Percentiles rank a stretch among this genome's conserved stretches.
phyloP scores from a whole-genome alignment of 2,329 filamentous ascomycete genomes.

The Clonostachys chloroleuca region DNA sequence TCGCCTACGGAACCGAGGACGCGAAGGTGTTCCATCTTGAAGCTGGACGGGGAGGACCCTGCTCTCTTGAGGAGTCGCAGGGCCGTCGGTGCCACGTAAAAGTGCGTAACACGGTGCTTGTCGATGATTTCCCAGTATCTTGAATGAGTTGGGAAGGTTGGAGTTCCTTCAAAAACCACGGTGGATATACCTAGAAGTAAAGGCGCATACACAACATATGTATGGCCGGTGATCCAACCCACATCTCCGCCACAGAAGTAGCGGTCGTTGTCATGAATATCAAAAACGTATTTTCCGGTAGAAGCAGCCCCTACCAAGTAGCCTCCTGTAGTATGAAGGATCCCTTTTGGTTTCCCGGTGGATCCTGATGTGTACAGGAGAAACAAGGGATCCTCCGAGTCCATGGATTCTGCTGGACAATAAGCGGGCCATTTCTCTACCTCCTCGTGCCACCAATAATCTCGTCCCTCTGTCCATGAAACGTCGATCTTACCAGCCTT shows the following conservation, averaged over 20 bases:
- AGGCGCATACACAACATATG: conserved; percentile 96
- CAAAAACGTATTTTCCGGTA: conserved; percentile 98
- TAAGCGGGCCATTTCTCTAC: conserved; percentile 94
- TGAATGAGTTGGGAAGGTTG: conserved; percentile 95
- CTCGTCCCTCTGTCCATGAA: conserved; percentile 83
- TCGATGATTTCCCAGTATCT: conserved; percentile 99
- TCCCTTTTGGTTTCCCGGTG: conserved; percentile 97
- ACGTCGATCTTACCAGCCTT: conserved; percentile 93
- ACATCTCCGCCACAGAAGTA: conserved; percentile 99
- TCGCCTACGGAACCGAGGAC: conserved; percentile 96
- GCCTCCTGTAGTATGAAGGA: conserved; percentile 94
- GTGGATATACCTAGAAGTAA: conserved; percentile 89
- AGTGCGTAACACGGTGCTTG: conserved; percentile 92
- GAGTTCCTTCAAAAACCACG: conserved; percentile 96
- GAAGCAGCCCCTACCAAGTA: conserved; percentile 91
- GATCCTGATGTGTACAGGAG: conserved; percentile 97
- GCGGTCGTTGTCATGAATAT: conserved; percentile 88
- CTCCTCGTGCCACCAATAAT: conserved; percentile 99
- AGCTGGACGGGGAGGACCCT: conserved; percentile 86
- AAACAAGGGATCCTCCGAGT: conserved; percentile 94
- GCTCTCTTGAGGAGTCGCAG: conserved; percentile 91
- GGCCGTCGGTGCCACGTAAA: conserved; percentile 96
- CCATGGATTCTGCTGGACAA: conserved; percentile 83
- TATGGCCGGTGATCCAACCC: conserved; percentile 98
- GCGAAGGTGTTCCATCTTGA: conserved; percentile 82